These are phyloP conservation scores for Trifolium dubium DNA, from an alignment of 306 rosid species.

Conservation along the genomic window DNA sequence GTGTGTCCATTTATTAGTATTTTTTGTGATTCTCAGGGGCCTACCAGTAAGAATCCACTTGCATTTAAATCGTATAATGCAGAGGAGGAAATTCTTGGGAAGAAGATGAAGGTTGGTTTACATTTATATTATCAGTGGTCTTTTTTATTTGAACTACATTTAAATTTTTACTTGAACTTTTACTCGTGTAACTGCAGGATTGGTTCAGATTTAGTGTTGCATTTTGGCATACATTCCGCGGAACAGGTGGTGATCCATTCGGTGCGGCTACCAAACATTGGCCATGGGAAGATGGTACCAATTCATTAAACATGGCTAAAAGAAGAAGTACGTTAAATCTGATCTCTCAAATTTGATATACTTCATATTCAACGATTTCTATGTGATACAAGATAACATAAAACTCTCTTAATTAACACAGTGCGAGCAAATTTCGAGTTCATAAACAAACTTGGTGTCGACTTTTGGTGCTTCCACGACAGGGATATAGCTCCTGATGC, in stretches of 20 bases:
- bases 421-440: conserved; percentile 96
- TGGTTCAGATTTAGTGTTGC: conserved; percentile 98
- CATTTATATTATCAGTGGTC: conserved; percentile 13
- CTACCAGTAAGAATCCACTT: conserved; percentile 81
- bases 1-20: not conserved
- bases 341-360: conserved; percentile 10
- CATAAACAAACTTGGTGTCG: conserved; percentile 85
- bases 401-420: conserved; percentile 42
- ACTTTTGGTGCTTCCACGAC: conserved; percentile 93
- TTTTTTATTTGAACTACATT: not conserved
- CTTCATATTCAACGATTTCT: conserved; percentile 7
- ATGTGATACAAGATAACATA: conserved; percentile 5
- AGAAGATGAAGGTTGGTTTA: conserved; percentile 89
- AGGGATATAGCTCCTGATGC: conserved; percentile 95
- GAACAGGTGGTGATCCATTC: conserved; percentile 88
- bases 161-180: conserved; percentile 39
- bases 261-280: conserved; percentile 87
- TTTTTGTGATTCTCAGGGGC: conserved; percentile 61
- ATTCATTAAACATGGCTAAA: conserved; percentile 88
- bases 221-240: conserved; percentile 98
- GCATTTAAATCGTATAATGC: conserved; percentile 87
- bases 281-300: conserved; percentile 99
- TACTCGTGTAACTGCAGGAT: conserved; percentile 56
- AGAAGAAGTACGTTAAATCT: conserved; percentile 73
- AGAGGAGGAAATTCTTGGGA: conserved; percentile 84